Evolutionary conservation across 179 eudicot genomes (phyloP).

Genomic region (Beta lomatogona): DNA sequence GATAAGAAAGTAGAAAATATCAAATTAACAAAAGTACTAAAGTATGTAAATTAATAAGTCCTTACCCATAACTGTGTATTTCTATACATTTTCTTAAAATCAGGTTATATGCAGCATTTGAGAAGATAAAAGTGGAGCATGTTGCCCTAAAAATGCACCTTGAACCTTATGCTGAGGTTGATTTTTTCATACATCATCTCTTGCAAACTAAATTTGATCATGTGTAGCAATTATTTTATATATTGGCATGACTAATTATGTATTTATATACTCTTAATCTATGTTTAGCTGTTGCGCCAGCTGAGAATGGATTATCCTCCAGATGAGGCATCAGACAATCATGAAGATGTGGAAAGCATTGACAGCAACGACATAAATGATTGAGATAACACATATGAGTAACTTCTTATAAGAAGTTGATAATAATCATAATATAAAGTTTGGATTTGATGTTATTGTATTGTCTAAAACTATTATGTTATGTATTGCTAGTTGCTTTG

Average conservation of each 20-base stretch:
- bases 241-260: too few species aligned
- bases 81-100: too few species aligned
- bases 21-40: too few species aligned
- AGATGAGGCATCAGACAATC: conserved; percentile 14
- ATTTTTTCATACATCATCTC: background rate
- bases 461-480: background rate
- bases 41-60: too few species aligned
- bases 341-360: conserved; percentile 1
- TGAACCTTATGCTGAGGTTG: conserved; percentile 16
- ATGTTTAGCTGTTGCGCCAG: background rate
- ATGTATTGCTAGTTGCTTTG: background rate
- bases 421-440: background rate
- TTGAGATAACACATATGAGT: background rate
- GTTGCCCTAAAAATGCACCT: conserved; percentile 12
- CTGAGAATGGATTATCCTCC: conserved; percentile 16
- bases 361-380: background rate
- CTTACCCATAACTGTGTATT: too few species aligned
- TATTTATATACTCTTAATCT: background rate
- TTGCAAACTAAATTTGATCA: background rate
- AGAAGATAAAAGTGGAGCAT: background rate
- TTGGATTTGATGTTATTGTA: background rate
- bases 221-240: too few species aligned
- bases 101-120: conserved; percentile 12
- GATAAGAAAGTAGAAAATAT: too few species aligned
- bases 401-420: background rate